These are phyloP conservation scores for Cyberlindnera misumaiensis DNA, from an alignment of 805 yeast genomes.

Conservation along the genomic window DNA sequence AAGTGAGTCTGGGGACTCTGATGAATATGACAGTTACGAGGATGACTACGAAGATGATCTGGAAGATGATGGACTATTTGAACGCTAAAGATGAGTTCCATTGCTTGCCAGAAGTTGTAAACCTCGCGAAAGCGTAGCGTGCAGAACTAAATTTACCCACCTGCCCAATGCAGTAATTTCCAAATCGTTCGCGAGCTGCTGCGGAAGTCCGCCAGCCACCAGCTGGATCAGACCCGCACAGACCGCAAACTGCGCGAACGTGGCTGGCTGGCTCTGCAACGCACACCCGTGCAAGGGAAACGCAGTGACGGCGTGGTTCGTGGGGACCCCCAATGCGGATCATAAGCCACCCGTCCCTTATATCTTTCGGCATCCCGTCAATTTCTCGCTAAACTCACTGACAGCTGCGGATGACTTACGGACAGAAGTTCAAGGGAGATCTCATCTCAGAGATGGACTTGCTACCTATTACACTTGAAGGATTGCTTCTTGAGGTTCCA, in stretches of 20 bases:
- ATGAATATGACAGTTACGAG: conserved; percentile 25
- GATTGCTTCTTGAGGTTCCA: conserved; percentile 8
- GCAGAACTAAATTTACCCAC: neutral
- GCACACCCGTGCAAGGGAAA: no score
- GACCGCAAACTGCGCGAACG: no score
- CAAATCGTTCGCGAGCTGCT: neutral
- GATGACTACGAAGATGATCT: conserved; percentile 25
- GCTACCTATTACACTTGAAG: conserved; percentile 2
- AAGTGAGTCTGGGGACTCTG: conserved; percentile 32
- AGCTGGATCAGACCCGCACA: no score
- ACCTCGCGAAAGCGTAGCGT: no score
- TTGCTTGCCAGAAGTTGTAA: no score
- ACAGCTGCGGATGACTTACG: conserved; percentile 12
- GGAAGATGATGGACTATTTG: conserved; percentile 60
- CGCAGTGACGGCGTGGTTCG: no score
- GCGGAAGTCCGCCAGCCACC: conserved; percentile 3
- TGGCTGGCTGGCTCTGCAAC: no score
- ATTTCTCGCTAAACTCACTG: no score
- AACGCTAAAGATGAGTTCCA: no score
- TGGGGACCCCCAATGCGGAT: no score
- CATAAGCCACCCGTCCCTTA: no score
- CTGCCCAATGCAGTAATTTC: neutral
- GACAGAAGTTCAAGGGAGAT: conserved; percentile 17
- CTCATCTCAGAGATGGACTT: conserved; percentile 14
- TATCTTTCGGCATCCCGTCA: no score